Conservation (phyloP, 352 stramenopile genomes). For the Elongisporangium undulatum region DNA sequence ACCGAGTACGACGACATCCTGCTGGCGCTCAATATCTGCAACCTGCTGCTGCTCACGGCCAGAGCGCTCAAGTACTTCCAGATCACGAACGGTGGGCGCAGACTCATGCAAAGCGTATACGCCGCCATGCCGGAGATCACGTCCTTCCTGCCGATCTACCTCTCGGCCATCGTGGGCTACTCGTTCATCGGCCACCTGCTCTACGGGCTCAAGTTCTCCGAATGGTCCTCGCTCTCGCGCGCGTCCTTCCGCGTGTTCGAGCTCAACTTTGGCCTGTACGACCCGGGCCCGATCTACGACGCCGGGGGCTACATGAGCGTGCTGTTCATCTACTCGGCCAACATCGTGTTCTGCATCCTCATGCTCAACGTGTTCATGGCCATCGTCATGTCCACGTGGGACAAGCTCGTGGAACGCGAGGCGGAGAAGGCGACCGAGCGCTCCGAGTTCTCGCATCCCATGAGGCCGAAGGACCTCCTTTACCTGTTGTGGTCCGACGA, state of each 20-base stretch:
- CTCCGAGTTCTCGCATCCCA: slow-evolving; percentile 32
- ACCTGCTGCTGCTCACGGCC: slow-evolving; percentile 57
- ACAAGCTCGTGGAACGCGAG: slow-evolving; percentile 51
- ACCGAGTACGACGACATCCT: slow-evolving; percentile 59
- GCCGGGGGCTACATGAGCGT: slow-evolving; percentile 52
- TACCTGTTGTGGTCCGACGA: slow-evolving; percentile 56
- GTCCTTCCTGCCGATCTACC: slow-evolving; percentile 67
- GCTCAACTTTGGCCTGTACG: slow-evolving; percentile 68
- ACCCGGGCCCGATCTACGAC: slow-evolving; percentile 65
- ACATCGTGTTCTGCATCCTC: slow-evolving; percentile 67
- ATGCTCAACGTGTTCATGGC: slow-evolving; percentile 81
- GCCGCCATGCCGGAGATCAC: slow-evolving; percentile 68
- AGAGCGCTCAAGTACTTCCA: slow-evolving; percentile 72
- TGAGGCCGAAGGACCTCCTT: slow-evolving; percentile 34
- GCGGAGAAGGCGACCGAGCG: slow-evolving; percentile 39
- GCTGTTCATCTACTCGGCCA: slow-evolving; percentile 69
- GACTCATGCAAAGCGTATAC: slow-evolving; percentile 66
- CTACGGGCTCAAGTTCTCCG: slow-evolving; percentile 53
- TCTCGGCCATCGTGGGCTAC: slow-evolving; percentile 55
- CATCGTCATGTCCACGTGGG: slow-evolving; percentile 74
- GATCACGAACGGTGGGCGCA: slow-evolving; percentile 52
- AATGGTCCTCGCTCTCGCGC: slow-evolving; percentile 58
- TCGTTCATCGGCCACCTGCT: slow-evolving; percentile 72
- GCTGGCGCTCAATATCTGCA: slow-evolving; percentile 60
- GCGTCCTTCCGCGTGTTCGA: slow-evolving; percentile 69